phyloP scores from a whole-genome alignment of 106 monocot species.

The Apostasia ramifera region DNA sequence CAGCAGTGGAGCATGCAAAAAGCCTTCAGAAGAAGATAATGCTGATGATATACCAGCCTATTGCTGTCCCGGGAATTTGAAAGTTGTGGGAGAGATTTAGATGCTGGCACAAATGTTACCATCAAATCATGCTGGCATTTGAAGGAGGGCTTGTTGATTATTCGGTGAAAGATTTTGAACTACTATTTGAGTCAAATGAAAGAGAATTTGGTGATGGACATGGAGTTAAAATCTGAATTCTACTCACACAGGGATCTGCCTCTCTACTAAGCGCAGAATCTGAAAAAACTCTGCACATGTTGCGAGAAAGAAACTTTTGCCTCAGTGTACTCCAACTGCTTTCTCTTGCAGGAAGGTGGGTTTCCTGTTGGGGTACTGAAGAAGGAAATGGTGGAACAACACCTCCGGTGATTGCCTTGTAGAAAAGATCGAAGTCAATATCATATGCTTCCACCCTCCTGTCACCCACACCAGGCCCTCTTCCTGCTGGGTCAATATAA shows the following conservation, averaged over 20 bases:
- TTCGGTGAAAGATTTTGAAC: conserved; percentile 64
- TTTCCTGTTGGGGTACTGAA: conserved; percentile 55
- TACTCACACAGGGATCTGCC: conserved; percentile 14
- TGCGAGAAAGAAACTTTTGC: conserved; percentile 56
- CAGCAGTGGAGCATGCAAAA: conserved; percentile 52
- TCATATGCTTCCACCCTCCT: conserved; percentile 68
- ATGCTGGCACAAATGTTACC: conserved; percentile 18
- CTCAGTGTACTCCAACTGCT: conserved; percentile 87
- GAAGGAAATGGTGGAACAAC: conserved; percentile 72
- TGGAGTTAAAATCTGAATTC: conserved; percentile 39
- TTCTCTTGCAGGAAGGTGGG: conserved; percentile 82
- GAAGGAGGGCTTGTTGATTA: conserved; percentile 64
- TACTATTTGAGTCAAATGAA: conserved; percentile 60
- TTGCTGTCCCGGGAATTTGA: conserved; percentile 11
- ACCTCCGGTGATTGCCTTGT: conserved; percentile 70
- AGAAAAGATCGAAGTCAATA: conserved; percentile 81
- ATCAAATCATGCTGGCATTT: conserved; percentile 19
- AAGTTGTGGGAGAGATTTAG: conserved; percentile 14
- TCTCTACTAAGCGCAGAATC: conserved; percentile 46
- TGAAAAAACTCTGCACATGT: conserved; percentile 42
- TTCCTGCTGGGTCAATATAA: conserved; percentile 10
- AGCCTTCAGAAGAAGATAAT: conserved; percentile 36
- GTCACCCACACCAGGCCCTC: conserved; percentile 27
- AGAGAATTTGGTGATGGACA: conserved; percentile 68
- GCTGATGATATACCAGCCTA: conserved; percentile 5